phyloP scores from a whole-genome alignment of 345 rosid genomes.

The Hibiscus syriacus region DNA sequence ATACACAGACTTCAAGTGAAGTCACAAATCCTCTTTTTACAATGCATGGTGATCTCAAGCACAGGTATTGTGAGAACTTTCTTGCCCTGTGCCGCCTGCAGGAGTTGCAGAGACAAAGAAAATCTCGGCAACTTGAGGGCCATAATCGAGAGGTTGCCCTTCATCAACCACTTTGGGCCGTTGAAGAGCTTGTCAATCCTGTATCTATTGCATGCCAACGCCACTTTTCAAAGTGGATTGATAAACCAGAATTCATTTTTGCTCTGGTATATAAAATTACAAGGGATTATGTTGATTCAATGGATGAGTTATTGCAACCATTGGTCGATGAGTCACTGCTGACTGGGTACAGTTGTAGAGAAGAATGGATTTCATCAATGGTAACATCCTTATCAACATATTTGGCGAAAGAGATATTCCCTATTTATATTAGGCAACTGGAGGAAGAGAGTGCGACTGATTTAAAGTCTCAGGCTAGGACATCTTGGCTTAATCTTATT shows the following conservation, averaged over 20 bases:
- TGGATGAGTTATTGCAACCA: conserved; percentile 94
- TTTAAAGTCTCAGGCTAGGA: conserved; percentile 45
- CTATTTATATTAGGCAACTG: conserved; percentile 50
- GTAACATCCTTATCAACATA: conserved; percentile 58
- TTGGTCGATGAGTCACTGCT: conserved; percentile 86
- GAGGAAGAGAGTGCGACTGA: conserved; percentile 40
- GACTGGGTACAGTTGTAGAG: conserved; percentile 88
- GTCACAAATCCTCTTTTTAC: conserved; percentile 67
- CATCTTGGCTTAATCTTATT: conserved; percentile 79
- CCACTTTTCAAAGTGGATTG: conserved; percentile 74
- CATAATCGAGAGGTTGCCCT: conserved; percentile 51
- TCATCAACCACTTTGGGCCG: conserved; percentile 90
- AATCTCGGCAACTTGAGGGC: conserved; percentile 75
- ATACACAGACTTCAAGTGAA: conserved; percentile 36
- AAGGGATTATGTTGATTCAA: conserved; percentile 73
- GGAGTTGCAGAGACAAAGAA: conserved; percentile 77
- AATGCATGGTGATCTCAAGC: conserved; percentile 70
- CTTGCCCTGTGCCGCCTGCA: conserved; percentile 77
- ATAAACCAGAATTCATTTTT: conserved; percentile 79
- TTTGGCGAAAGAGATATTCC: conserved; percentile 75
- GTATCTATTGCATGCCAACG: conserved; percentile 59
- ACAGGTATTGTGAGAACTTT: conserved; percentile 50
- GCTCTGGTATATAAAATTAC: conserved; percentile 83
- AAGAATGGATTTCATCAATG: conserved; percentile 94
- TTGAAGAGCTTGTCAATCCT: conserved; percentile 94